Evolutionary conservation across 176 grass and related monocot species (phyloP).

Genomic region (Olyra latifolia): DNA sequence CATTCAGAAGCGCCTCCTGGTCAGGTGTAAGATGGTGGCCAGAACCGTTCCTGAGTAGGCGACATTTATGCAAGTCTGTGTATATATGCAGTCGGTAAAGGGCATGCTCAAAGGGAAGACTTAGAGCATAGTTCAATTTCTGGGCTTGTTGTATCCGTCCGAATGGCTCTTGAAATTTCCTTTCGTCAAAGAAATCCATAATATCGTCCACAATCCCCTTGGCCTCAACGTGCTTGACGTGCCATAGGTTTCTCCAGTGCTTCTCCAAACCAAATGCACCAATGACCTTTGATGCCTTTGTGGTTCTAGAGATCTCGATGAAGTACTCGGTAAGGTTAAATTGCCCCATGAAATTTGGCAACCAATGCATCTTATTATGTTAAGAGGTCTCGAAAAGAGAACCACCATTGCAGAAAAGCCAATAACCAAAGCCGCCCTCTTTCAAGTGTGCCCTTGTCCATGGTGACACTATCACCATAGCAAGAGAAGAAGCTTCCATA

Average conservation of each 20-base stretch:
- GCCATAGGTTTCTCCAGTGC: background rate
- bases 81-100: background rate
- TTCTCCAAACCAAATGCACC: background rate
- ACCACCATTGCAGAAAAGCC: background rate
- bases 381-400: background rate
- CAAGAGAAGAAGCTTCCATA: background rate
- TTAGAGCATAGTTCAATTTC: background rate
- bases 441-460: background rate
- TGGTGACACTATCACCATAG: background rate
- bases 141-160: background rate
- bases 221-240: background rate
- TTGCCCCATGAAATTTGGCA: background rate
- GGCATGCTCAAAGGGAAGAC: background rate
- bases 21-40: background rate
- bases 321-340: background rate
- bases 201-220: background rate
- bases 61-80: background rate
- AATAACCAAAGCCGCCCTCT: too few relatives aligned
- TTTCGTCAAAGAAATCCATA: background rate
- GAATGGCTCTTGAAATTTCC: too few relatives aligned
- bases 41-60: too few relatives aligned
- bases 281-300: background rate
- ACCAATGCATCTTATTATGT: background rate
- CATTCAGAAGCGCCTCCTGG: background rate
- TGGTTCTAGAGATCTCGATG: background rate